Evolutionary conservation across 352 stramenopile genomes (phyloP).

Genomic region (Elongisporangium undulatum): DNA sequence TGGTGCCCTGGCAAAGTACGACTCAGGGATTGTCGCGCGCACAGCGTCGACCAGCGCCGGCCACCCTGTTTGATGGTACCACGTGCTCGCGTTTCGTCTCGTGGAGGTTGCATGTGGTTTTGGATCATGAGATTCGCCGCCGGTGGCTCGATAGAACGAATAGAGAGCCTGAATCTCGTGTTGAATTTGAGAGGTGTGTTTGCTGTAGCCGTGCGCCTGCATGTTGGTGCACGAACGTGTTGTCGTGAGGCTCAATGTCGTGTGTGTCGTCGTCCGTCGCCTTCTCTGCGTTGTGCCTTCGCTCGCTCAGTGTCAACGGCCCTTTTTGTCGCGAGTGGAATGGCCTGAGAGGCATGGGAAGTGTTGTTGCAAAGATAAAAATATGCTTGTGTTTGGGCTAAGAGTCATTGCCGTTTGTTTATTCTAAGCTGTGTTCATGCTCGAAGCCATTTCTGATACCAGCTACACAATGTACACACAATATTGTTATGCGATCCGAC

Average conservation of each 20-base stretch:
- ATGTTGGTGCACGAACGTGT: neutral
- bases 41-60: constrained; percentile 12
- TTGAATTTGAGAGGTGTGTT: constrained; percentile 26
- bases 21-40: constrained; percentile 14
- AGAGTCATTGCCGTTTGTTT: neutral
- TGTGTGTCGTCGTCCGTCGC: neutral
- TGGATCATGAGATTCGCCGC: constrained; percentile 10
- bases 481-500: neutral
- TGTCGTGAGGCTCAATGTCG: constrained; percentile 1
- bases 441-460: neutral
- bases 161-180: constrained; percentile 43
- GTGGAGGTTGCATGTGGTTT: neutral
- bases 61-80: constrained; percentile 38
- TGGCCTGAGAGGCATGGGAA: neutral
- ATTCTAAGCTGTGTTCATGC: neutral
- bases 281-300: neutral
- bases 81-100: constrained; percentile 12
- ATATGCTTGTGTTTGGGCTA: neutral
- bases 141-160: constrained; percentile 35
- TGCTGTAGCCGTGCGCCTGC: constrained; percentile 8
- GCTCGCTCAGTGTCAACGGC: neutral
- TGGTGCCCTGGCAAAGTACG: constrained; percentile 15
- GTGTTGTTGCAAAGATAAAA: neutral
- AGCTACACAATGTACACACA: neutral
- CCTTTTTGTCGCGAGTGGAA: neutral